Evolutionary conservation across 129 eudicot species (phyloP).

Genomic region (Arctium minus): DNA sequence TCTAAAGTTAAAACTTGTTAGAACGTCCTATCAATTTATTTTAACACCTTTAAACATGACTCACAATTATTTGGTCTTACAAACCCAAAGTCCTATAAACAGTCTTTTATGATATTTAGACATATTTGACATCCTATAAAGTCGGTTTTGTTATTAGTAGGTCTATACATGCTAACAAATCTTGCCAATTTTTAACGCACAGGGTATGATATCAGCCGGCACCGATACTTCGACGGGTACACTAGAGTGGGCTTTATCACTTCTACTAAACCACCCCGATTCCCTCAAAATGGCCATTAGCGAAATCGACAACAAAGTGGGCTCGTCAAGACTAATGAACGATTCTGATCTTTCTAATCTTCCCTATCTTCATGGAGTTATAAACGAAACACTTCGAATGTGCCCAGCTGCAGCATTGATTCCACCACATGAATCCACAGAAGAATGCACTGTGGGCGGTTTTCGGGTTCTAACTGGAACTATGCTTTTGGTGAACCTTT

Average conservation of each 20-base stretch:
- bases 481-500: slow-evolving; percentile 43
- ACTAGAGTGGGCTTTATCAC: slow-evolving; percentile 54
- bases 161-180: neutral
- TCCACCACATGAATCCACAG: slow-evolving; percentile 51
- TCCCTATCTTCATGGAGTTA: slow-evolving; percentile 47
- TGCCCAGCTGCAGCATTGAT: slow-evolving; percentile 46
- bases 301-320: slow-evolving; percentile 37
- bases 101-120: neutral
- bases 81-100: too few relatives aligned
- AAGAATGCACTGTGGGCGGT: slow-evolving; percentile 44
- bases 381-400: slow-evolving; percentile 53
- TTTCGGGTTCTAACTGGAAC: slow-evolving; percentile 39
- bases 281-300: slow-evolving; percentile 24
- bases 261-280: slow-evolving; percentile 39
- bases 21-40: neutral
- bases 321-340: slow-evolving; percentile 30
- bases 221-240: slow-evolving; percentile 42
- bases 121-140: neutral
- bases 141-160: too few relatives aligned
- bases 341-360: slow-evolving; percentile 47
- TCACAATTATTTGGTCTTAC: too few relatives aligned
- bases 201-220: slow-evolving; percentile 40
- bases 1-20: neutral
- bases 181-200: neutral
- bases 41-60: neutral